Evolutionary conservation across 164 flowering plant genomes (phyloP).

Genomic region (Vitis cinerea): DNA sequence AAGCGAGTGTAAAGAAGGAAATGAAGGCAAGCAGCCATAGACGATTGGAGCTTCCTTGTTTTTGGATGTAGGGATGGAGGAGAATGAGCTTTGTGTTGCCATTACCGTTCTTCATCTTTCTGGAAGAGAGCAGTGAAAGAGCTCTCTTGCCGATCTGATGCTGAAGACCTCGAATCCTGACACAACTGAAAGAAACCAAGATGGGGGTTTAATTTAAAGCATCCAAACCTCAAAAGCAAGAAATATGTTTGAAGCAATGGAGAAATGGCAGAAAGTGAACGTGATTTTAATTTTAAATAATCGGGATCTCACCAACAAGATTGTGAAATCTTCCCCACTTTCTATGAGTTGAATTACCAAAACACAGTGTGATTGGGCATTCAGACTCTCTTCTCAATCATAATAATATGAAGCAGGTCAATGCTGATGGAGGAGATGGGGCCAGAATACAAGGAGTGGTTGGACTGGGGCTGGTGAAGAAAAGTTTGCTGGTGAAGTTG

Average conservation of each 20-base stretch:
- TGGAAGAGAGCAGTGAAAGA: conserved; percentile 7
- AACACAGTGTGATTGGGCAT: neutral
- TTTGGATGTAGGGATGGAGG: conserved; percentile 71
- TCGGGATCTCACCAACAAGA: too few species aligned
- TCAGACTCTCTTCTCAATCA: neutral
- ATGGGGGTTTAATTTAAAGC: conserved; percentile 12
- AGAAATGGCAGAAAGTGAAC: conserved; percentile 1
- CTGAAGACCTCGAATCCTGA: neutral
- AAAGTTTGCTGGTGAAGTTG: conserved; percentile 17
- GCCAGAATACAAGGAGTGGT: conserved; percentile 4
- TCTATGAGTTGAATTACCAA: too few species aligned
- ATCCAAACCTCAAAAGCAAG: neutral
- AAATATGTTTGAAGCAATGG: conserved; percentile 14
- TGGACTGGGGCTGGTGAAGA: conserved; percentile 32
- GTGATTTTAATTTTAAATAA: conserved; percentile 6
- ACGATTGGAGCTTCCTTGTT: conserved; percentile 57
- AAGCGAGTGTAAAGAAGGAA: conserved; percentile 56
- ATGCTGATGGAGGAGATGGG: neutral
- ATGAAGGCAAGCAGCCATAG: conserved; percentile 58
- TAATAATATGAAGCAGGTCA: neutral
- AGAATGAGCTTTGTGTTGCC: conserved; percentile 68
- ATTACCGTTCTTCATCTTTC: conserved; percentile 44
- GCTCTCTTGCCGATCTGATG: neutral
- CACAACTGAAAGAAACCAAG: neutral
- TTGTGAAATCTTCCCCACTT: too few species aligned